Evolutionary conservation across 352 stramenopile species (phyloP).

Genomic region (Globisporangium middletonii): DNA sequence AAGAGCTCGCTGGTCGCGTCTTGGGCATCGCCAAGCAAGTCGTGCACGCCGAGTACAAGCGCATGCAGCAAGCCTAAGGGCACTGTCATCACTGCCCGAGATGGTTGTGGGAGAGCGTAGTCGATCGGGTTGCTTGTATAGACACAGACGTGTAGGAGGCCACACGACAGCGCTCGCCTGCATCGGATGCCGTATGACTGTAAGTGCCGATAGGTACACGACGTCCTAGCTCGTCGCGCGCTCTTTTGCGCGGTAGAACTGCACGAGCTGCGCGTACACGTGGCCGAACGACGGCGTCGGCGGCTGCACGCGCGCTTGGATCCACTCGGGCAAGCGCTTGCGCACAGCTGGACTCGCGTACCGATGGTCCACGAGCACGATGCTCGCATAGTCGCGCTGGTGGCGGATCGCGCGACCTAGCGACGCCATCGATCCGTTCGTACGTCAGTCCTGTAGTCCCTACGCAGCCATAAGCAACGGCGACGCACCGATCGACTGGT

Average conservation of each 20-base stretch:
- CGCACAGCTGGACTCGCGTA: conserved; percentile 79
- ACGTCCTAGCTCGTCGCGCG: not conserved
- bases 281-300: conserved; percentile 53
- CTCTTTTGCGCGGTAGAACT: conserved; percentile 69
- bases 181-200: not conserved
- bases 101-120: no score
- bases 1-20: conserved; percentile 74
- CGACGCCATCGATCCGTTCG: not conserved
- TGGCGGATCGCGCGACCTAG: conserved; percentile 95
- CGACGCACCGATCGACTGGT: conserved; percentile 95
- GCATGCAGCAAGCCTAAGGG: conserved; percentile 14
- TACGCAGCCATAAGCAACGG: not conserved
- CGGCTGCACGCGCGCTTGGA: conserved; percentile 68
- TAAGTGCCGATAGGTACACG: not conserved
- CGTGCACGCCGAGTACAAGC: conserved; percentile 58
- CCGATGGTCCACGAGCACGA: conserved; percentile 94
- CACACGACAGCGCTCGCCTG: no score
- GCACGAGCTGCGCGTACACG: conserved; percentile 65
- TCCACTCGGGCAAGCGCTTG: conserved; percentile 72
- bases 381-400: conserved; percentile 95
- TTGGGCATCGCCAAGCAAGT: conserved; percentile 82
- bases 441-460: no score
- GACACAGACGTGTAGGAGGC: no score
- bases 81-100: not conserved
- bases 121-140: no score